Conservation (phyloP, 192 early-diverging fungal species). For the Coemansia sp. region DNA sequence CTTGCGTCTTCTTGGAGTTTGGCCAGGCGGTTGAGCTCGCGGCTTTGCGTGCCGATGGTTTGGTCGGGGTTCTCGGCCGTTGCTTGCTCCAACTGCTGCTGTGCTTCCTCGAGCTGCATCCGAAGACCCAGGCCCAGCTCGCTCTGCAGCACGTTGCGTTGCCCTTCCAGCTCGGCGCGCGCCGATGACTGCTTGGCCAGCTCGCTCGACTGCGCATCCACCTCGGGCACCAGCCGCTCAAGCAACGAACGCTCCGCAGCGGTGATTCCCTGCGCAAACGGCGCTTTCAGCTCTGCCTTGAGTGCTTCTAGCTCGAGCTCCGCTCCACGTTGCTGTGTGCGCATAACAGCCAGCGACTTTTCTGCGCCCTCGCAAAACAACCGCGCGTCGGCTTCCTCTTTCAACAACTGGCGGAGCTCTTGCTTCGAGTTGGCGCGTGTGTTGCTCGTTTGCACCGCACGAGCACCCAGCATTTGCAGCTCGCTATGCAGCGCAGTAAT, state of each 20-base stretch:
- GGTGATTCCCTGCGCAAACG: constrained; percentile 57
- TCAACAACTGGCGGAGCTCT: constrained; percentile 60
- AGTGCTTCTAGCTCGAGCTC: constrained; percentile 59
- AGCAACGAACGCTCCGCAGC: constrained; percentile 58
- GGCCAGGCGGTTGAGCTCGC: constrained; percentile 35
- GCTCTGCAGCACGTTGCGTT: constrained; percentile 71
- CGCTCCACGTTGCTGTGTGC: constrained; percentile 28
- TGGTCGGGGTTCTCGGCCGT: constrained; percentile 53
- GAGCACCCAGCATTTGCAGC: constrained; percentile 59
- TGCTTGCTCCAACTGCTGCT: constrained; percentile 60
- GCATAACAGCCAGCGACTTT: constrained; percentile 37
- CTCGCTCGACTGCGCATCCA: constrained; percentile 59
- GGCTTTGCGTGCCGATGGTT: constrained; percentile 35
- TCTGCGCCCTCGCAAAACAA: constrained; percentile 27
- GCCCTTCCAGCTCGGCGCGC: constrained; percentile 66
- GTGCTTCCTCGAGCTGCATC: constrained; percentile 65
- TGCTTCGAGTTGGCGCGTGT: constrained; percentile 58
- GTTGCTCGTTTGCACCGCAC: constrained; percentile 55
- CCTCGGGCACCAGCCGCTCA: constrained; percentile 49
- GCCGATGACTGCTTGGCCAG: constrained; percentile 56
- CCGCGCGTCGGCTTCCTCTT: constrained; percentile 61
- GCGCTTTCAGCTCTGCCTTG: constrained; percentile 60
- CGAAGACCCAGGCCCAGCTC: constrained; percentile 70
- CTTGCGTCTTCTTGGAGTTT: constrained; percentile 26
- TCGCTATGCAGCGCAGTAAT: constrained; percentile 62